Evolutionary conservation across 1,284 basidiomycete species (phyloP).

Genomic region (Sanghuangporus baumii): DNA sequence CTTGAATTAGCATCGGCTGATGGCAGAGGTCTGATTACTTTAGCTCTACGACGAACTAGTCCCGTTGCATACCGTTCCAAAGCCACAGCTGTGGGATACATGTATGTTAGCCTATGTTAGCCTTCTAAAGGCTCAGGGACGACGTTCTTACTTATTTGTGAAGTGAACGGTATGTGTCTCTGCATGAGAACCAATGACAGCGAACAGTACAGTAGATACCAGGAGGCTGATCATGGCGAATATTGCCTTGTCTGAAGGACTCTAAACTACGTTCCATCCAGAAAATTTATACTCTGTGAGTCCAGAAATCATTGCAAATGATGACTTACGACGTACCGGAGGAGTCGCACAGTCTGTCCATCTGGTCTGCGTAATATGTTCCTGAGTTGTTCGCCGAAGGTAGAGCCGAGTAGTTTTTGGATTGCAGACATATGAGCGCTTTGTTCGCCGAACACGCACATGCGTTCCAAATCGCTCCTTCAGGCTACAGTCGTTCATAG

Average conservation of each 20-base stretch:
- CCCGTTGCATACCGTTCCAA: slow-evolving; percentile 17
- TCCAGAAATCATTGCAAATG: neutral
- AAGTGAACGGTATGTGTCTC: slow-evolving; percentile 21
- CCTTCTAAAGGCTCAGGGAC: neutral
- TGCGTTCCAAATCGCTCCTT: neutral
- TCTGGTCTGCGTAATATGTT: neutral
- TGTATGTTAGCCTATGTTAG: no score
- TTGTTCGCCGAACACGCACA: neutral
- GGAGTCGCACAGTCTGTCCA: neutral
- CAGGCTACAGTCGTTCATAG: neutral
- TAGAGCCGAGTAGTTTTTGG: neutral
- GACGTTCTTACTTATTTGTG: slow-evolving; percentile 16
- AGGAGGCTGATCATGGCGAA: neutral
- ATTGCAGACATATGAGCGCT: neutral
- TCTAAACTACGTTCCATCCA: neutral
- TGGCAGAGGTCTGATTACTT: neutral
- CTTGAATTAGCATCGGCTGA: slow-evolving; percentile 21
- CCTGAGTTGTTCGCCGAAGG: neutral
- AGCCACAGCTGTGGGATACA: slow-evolving; percentile 17
- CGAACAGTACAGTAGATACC: neutral
- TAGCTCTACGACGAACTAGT: neutral
- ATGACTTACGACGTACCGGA: neutral
- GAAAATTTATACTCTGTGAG: neutral
- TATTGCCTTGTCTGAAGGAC: neutral
- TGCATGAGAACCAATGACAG: slow-evolving; percentile 4